Base-by-base conservation (phyloP, 1,284 basidiomycete genomes). In the Pyrrhoderma lamaoense region DNA sequence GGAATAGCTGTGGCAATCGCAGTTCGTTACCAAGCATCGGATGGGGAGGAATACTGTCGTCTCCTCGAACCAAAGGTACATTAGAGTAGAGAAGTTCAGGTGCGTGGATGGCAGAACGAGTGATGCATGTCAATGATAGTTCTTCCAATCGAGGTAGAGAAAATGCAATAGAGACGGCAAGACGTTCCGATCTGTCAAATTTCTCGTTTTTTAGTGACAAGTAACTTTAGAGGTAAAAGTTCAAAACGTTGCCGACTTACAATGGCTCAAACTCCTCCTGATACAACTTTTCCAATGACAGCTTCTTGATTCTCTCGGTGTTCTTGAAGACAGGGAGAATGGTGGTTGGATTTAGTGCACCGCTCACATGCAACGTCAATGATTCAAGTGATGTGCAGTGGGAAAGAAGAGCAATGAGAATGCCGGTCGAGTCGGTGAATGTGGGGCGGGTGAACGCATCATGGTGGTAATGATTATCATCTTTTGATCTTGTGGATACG, bases 151-250 rank as follows among this genome's bases (percentile, higher is more conserved):
- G 65, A 8, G 77, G 77, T 2, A 80, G 64, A 2, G 79, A 76
- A 4, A 77, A 76, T 0, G 83, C 83, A 52, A 87, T 78, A 11
- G 77, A 75, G n/a, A 85, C 82, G 49, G 76, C 79, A 3, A 85
- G 69, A 38, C 83, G 72, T 61, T 87, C 84, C 62, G 82, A 87
- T 65, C 85, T 86, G 57, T 40, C 11, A 11, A 5, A 11, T 14
- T 42, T 42, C 21, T 11, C 9, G 27, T 39, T 46, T n/a, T 4
- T 18, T 9, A 40, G 14, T 22, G 34, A 14, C 8, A 27, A n/a
- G 36, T 27, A 19, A 39, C 42, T 37, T 18, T 2, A 19, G 45
- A 9, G n/a, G n/a, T n/a, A n/a, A n/a, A n/a, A n/a, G n/a, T n/a
- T n/a, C n/a, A 44, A 44, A 49, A 22, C 43, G 31, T 42, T 40